These are phyloP conservation scores for Mitragyna speciosa DNA, from an alignment of 257 asterid genomes.

Conservation along the genomic window DNA sequence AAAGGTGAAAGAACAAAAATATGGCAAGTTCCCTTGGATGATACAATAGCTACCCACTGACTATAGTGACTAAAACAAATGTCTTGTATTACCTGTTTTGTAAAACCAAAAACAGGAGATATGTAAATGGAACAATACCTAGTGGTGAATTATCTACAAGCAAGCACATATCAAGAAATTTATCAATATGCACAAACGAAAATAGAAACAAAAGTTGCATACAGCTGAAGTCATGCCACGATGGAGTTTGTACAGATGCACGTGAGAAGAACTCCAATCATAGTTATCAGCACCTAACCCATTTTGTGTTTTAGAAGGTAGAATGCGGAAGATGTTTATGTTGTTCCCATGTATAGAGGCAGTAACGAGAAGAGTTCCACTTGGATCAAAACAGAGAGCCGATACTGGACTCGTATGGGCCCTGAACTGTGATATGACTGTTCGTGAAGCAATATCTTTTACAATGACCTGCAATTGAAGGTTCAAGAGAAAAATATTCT, in stretches of 20 bases:
- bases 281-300: conserved; percentile 34
- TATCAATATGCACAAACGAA: background rate
- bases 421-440: conserved; percentile 48
- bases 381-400: conserved; percentile 52
- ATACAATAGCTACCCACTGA: conserved; percentile 49
- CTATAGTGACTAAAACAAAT: conserved; percentile 50
- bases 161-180: background rate
- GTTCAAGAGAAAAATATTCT: conserved; percentile 11
- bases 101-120: background rate
- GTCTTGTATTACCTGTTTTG: conserved; percentile 50
- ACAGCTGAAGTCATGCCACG: conserved; percentile 60
- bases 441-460: conserved; percentile 42
- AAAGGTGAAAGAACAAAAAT: conserved; percentile 49
- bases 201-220: conserved; percentile 20
- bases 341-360: conserved; percentile 52
- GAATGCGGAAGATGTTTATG: conserved; percentile 46
- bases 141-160: background rate
- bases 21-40: conserved; percentile 52
- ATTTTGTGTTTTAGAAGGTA: conserved; percentile 37
- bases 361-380: conserved; percentile 55
- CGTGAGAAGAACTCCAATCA: conserved; percentile 46
- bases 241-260: conserved; percentile 49
- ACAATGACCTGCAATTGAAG: conserved; percentile 37
- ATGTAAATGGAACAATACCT: background rate
- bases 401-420: conserved; percentile 49